These are phyloP conservation scores for Choiromyces venosus DNA, from an alignment of 495 filamentous ascomycete genomes.

Conservation along the genomic window DNA sequence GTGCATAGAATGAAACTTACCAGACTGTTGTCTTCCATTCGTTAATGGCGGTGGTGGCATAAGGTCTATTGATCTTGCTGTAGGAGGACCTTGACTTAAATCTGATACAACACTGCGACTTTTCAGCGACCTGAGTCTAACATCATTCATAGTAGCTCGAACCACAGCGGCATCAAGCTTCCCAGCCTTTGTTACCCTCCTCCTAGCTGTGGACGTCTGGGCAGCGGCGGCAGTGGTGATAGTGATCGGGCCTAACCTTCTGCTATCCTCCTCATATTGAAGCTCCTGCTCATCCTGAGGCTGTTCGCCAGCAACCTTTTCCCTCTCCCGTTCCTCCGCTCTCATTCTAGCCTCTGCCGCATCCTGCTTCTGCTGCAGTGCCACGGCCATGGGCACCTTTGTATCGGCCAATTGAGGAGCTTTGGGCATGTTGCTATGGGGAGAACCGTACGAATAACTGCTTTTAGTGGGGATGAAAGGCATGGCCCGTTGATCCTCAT, in stretches of 20 bases:
- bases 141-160: background rate
- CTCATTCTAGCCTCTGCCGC: constrained; percentile 35
- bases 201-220: background rate
- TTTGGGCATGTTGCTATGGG: constrained; percentile 44
- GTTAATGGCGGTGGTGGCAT: constrained; percentile 30
- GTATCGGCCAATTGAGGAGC: constrained; percentile 38
- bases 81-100: constrained; percentile 17
- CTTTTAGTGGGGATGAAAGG: constrained; percentile 36
- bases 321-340: constrained; percentile 32
- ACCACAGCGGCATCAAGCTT: constrained; percentile 9
- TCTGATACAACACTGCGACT: constrained; percentile 15
- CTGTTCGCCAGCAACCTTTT: constrained; percentile 20
- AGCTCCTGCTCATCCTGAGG: constrained; percentile 6
- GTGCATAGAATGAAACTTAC: constrained; percentile 14
- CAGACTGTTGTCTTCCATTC: constrained; percentile 28
- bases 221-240: background rate
- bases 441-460: constrained; percentile 48
- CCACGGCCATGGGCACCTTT: constrained; percentile 36
- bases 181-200: constrained; percentile 5
- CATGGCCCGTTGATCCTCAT: constrained; percentile 22
- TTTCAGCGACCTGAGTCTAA: constrained; percentile 14
- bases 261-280: constrained; percentile 15
- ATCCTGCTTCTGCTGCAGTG: constrained; percentile 35
- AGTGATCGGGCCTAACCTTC: constrained; percentile 30
- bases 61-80: constrained; percentile 15